Percentiles rank a stretch among this genome's conserved stretches.
phyloP scores from a whole-genome alignment of 345 rosid genomes.

The Lepidium didymum region DNA sequence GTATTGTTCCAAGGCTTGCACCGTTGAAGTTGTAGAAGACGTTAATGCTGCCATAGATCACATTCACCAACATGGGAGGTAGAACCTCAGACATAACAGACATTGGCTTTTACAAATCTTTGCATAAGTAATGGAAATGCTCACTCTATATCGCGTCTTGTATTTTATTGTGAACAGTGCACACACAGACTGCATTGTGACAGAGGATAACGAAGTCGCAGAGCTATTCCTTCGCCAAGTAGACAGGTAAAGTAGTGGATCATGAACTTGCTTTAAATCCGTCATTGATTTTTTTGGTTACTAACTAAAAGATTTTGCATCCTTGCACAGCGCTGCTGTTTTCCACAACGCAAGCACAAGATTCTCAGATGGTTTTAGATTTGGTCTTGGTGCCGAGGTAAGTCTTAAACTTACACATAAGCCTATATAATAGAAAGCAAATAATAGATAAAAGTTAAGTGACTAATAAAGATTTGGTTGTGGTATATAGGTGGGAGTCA shows the following conservation, averaged over 20 bases:
- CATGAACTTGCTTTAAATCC: background rate
- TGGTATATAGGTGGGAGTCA: slow-evolving; percentile 73
- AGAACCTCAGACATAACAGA: background rate
- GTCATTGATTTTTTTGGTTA: background rate
- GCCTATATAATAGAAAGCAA: background rate
- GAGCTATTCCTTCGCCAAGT: slow-evolving; percentile 74
- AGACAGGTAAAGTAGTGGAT: slow-evolving; percentile 49
- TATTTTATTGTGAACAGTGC: slow-evolving; percentile 49
- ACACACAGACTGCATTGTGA: slow-evolving; percentile 85
- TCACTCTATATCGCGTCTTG: background rate
- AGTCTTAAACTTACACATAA: background rate
- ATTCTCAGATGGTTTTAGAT: slow-evolving; percentile 95
- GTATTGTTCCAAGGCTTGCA: slow-evolving; percentile 78
- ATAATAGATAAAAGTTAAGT: background rate
- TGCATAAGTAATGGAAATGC: background rate
- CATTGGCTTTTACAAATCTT: background rate
- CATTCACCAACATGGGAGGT: slow-evolving; percentile 93
- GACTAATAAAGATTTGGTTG: background rate
- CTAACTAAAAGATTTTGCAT: background rate
- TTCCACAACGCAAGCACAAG: slow-evolving; percentile 98
- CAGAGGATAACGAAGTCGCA: slow-evolving; percentile 70
- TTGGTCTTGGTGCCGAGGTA: slow-evolving; percentile 99
- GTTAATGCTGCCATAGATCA: slow-evolving; percentile 76
- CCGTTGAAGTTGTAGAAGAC: slow-evolving; percentile 87
- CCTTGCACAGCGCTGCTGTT: slow-evolving; percentile 82